phyloP scores from a whole-genome alignment of 1,139 yeast species.

The Debaryomyces udenii region DNA sequence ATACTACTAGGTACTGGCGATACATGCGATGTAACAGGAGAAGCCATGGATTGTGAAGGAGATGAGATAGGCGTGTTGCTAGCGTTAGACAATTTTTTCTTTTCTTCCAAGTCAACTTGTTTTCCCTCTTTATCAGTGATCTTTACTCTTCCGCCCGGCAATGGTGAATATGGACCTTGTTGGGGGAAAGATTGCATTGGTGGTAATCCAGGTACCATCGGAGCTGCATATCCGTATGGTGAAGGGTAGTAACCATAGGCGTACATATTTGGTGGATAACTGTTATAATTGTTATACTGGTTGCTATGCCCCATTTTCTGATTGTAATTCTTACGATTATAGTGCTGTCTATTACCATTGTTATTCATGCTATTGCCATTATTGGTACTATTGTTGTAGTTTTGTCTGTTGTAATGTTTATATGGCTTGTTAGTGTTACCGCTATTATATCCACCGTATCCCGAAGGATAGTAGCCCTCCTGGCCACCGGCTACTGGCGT shows the following conservation, averaged over 20 bases:
- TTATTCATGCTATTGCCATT: conserved; percentile 13
- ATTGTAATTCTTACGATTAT: conserved; percentile 20
- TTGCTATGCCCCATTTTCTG: conserved; percentile 21
- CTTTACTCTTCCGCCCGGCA: conserved; percentile 29
- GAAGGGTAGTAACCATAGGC: conserved; percentile 26
- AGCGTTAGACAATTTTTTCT: conserved; percentile 31
- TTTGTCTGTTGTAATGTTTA: conserved; percentile 12
- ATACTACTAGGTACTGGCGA: conserved; percentile 20
- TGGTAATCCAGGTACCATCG: conserved; percentile 19
- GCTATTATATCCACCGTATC: neutral
- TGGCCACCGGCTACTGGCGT: neutral
- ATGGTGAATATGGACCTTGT: conserved; percentile 17
- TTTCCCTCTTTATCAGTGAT: conserved; percentile 53
- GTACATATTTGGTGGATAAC: conserved; percentile 21
- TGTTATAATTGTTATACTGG: conserved; percentile 19
- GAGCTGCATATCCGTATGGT: conserved; percentile 17
- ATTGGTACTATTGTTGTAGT: conserved; percentile 11
- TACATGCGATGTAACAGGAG: conserved; percentile 18
- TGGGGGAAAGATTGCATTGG: conserved; percentile 17
- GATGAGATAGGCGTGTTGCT: conserved; percentile 22
- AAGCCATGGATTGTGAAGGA: conserved; percentile 18
- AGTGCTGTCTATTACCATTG: conserved; percentile 17
- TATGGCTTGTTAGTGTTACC: conserved; percentile 9
- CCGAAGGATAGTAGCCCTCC: conserved; percentile 7
- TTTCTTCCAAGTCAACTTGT: conserved; percentile 48